These are phyloP conservation scores for Emergomyces pasteurianus DNA, from an alignment of 2,329 filamentous ascomycete species.

Conservation along the genomic window DNA sequence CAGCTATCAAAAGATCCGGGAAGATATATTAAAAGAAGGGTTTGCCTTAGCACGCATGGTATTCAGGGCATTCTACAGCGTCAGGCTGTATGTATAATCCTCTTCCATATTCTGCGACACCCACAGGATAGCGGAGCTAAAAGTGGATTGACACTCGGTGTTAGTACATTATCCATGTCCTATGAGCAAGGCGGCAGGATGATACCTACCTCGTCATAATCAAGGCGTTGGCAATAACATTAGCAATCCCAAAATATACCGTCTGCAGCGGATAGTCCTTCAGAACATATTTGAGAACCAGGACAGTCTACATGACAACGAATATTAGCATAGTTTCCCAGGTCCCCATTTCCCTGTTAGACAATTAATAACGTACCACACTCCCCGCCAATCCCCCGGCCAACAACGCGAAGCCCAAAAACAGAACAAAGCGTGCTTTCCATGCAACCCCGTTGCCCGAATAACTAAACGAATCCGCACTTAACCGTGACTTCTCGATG, in stretches of 20 bases:
- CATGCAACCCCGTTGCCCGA: conserved; percentile 55
- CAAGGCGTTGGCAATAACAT: conserved; percentile 51
- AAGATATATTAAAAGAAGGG: background rate
- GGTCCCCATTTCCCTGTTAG: background rate
- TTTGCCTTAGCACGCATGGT: background rate
- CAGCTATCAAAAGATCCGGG: background rate
- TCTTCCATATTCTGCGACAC: conserved; percentile 62
- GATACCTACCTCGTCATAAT: conserved; percentile 53
- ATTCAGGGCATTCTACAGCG: conserved; percentile 37
- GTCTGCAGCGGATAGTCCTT: conserved; percentile 48
- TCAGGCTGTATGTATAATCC: conserved; percentile 58
- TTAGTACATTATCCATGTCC: background rate
- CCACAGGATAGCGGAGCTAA: conserved; percentile 53
- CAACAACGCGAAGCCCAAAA: conserved; percentile 57
- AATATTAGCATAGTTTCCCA: background rate
- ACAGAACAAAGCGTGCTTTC: conserved; percentile 57
- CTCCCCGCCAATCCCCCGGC: conserved; percentile 56
- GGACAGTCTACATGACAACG: conserved; percentile 37
- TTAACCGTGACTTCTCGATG: conserved; percentile 55
- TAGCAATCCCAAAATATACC: conserved; percentile 56
- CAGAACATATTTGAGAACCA: conserved; percentile 57
- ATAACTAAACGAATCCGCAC: conserved; percentile 53
- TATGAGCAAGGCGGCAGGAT: background rate
- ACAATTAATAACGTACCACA: conserved; percentile 34
- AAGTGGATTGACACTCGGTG: background rate